A percentile compares a stretch with the other conserved stretches of the same genome.
Conservation (phyloP, 139 green algal genomes). For the Chlorella vulgaris region DNA sequence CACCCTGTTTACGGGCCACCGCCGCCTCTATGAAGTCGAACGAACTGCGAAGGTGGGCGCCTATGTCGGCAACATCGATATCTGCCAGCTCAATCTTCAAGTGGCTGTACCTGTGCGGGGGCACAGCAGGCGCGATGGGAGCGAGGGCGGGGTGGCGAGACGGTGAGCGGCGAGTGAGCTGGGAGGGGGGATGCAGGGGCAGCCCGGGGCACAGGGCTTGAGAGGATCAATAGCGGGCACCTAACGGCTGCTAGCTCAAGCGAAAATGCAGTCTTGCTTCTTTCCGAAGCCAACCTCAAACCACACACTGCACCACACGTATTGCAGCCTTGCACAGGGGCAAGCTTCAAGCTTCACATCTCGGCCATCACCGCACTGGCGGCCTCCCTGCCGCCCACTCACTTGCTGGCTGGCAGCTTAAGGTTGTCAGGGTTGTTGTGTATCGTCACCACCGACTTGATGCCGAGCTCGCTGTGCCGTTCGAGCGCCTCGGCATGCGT, state of each 20-base stretch:
- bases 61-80: conserved; percentile 72
- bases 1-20: conserved; percentile 31
- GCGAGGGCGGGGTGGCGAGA: too few relatives aligned
- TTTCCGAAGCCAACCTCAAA: too few relatives aligned
- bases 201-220: too few relatives aligned
- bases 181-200: too few relatives aligned
- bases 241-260: too few relatives aligned
- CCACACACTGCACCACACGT: too few relatives aligned
- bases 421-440: conserved; percentile 57
- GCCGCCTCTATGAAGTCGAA: conserved; percentile 79
- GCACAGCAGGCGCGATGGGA: too few relatives aligned
- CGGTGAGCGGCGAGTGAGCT: too few relatives aligned
- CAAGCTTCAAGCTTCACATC: too few relatives aligned
- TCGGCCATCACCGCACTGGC: neutral
- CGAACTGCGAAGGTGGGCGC: conserved; percentile 55
- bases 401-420: conserved; percentile 21
- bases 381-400: neutral
- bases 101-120: conserved; percentile 2
- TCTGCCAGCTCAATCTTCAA: conserved; percentile 62
- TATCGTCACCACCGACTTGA: conserved; percentile 58
- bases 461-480: conserved; percentile 58
- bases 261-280: too few relatives aligned
- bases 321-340: too few relatives aligned
- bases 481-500: conserved; percentile 56
- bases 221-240: too few relatives aligned